Evolutionary conservation across 2,329 filamentous ascomycete genomes (phyloP), one percentile per base, ranked within the genome.

Genomic region (Cadophora sp.): DNA sequence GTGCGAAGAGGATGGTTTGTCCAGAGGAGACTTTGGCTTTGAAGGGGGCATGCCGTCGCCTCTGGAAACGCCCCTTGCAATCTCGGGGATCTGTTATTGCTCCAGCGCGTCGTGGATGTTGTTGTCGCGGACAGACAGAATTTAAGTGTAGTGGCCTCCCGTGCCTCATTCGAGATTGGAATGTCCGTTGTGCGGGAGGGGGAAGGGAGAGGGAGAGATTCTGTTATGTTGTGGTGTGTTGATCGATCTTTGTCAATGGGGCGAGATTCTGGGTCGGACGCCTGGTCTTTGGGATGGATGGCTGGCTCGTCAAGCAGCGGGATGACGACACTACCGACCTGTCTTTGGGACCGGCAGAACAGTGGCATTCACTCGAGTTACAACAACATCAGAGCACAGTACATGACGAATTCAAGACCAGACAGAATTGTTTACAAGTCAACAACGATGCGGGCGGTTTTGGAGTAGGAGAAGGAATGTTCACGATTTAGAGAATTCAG

Each of bases 1-100:
- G 48, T 74, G 70, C 58, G 72, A 70, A 51, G 75, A 72, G 55
- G 74, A 73, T 73, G 73, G 71, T 67, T 73, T 76, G 64, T 77
- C 76, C 60, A 73, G 68, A 73, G 77, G 74, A 70, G 76, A 76
- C 68, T 76, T 74, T 55, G 76, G 75, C 68, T 77, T 74, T 53
- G 76, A 74, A 69, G 73, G 65, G 69, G 74, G 76, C 76, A 77
- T 78, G 68, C 75, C 75, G 68, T 69, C 68, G 61, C 69, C 72
- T 56, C 68, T 71, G 59, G 64, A 62, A 43, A 61, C 61, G 65
- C 67, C 68, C 63, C 67, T 62, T 48, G 51, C 69, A 68, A 66
- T 65, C 55, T 59, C 61, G 43, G 29, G 50, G 61, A 34, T 48
- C 67, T 64, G 58, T 61, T 22, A 58, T 62, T 61, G 50, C 63